Conservation (phyloP, 371 early-diverging fungal species). For the Entomophthora muscae region DNA sequence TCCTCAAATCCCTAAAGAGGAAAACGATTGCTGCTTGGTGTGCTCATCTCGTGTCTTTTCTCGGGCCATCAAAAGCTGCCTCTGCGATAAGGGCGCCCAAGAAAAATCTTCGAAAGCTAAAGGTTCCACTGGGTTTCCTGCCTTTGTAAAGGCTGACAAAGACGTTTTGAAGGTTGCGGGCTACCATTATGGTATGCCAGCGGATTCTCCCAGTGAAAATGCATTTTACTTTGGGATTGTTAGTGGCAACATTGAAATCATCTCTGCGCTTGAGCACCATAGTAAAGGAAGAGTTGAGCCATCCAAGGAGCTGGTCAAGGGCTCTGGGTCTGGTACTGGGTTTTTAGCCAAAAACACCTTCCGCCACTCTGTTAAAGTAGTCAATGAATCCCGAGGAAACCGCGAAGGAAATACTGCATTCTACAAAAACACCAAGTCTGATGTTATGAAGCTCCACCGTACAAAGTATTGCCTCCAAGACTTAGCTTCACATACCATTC, state of each 20-base stretch:
- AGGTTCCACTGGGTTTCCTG: neutral
- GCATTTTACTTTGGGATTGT: slow-evolving; percentile 10
- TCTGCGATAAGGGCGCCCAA: too few species aligned
- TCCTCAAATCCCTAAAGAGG: slow-evolving; percentile 4
- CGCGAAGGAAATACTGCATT: slow-evolving; percentile 34
- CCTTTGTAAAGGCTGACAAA: neutral
- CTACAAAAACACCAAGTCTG: slow-evolving; percentile 11
- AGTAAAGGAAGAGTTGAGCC: slow-evolving; percentile 4
- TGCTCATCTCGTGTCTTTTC: slow-evolving; percentile 17
- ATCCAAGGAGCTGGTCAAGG: slow-evolving; percentile 13
- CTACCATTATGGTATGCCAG: slow-evolving; percentile 7
- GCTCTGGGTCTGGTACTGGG: slow-evolving; percentile 19
- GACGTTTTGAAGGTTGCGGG: neutral
- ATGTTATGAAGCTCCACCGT: slow-evolving; percentile 12
- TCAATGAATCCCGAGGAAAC: slow-evolving; percentile 42
- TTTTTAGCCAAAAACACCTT: slow-evolving; percentile 19
- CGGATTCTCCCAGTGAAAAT: slow-evolving; percentile 11
- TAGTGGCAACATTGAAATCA: slow-evolving; percentile 9
- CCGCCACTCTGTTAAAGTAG: slow-evolving; percentile 23
- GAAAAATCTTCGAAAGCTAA: slow-evolving; percentile 7
- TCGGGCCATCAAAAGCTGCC: slow-evolving; percentile 11
- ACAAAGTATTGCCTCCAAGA: neutral
- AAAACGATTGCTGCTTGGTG: slow-evolving; percentile 16
- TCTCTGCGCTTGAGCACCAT: slow-evolving; percentile 9
- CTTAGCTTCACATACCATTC: too few species aligned